Conservation (phyloP, 306 rosid species). For the Sicyos baderoa region DNA sequence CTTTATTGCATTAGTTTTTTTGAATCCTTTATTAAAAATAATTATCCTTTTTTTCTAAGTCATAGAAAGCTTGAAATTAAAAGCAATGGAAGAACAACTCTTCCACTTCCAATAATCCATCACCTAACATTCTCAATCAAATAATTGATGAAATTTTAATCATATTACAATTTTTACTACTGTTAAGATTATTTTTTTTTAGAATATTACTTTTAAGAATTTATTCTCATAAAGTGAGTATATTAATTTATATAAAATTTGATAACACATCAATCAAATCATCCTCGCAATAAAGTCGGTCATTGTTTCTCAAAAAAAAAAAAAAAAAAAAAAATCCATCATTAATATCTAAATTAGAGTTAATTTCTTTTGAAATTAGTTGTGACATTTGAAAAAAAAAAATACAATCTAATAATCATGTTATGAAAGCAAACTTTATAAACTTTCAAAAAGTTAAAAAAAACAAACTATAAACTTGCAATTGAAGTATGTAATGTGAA, state of each 20-base stretch:
- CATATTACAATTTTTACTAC: neutral
- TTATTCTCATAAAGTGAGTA: too few relatives aligned
- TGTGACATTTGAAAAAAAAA: neutral
- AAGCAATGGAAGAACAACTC: neutral
- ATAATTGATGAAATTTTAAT: neutral
- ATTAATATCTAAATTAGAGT: neutral
- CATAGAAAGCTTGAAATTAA: neutral
- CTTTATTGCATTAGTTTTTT: too few relatives aligned
- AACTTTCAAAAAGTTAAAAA: too few relatives aligned
- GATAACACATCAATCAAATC: neutral
- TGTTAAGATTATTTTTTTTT: too few relatives aligned
- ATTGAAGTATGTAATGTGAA: conserved; percentile 2
- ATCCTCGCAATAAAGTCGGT: neutral
- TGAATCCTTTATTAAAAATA: too few relatives aligned
- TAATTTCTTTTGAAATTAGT: neutral
- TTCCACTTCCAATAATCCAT: too few relatives aligned
- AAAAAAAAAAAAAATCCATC: too few relatives aligned
- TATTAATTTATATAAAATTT: neutral
- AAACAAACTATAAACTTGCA: neutral
- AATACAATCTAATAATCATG: conserved; percentile 8
- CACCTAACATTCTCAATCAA: neutral
- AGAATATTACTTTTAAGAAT: too few relatives aligned
- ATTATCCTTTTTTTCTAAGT: too few relatives aligned
- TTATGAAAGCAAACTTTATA: neutral
- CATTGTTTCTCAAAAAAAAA: too few relatives aligned